A percentile compares a stretch with the other conserved stretches of the same genome.
phyloP scores from a whole-genome alignment of 345 rosid genomes.

The Eucalyptus marginata region DNA sequence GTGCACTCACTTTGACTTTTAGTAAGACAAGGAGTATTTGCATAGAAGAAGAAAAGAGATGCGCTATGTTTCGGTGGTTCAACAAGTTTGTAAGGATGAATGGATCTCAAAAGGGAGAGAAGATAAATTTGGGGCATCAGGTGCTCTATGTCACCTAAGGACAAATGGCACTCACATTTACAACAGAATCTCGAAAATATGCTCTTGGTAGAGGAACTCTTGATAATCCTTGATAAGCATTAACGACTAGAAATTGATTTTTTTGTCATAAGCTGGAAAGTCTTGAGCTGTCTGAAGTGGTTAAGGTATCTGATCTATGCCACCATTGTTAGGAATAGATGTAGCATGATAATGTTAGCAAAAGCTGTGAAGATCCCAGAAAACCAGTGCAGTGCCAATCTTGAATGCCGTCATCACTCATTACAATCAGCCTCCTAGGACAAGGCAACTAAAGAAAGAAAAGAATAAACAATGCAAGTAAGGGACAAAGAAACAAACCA shows the following conservation, averaged over 20 bases:
- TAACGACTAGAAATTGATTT: neutral
- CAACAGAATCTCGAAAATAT: neutral
- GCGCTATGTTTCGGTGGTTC: too few species aligned
- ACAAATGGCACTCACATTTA: neutral
- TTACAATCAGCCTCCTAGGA: neutral
- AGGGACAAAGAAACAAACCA: conserved; percentile 25
- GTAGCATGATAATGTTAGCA: neutral
- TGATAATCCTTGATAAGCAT: neutral
- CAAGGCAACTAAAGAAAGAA: neutral
- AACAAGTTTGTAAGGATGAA: neutral
- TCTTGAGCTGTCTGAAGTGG: neutral
- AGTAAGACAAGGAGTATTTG: too few species aligned
- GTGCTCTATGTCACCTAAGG: neutral
- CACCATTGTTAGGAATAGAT: neutral
- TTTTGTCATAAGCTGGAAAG: neutral
- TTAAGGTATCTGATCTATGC: neutral
- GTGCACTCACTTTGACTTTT: too few species aligned
- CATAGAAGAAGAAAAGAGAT: too few species aligned
- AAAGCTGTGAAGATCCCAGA: neutral
- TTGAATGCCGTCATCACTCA: neutral
- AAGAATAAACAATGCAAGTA: neutral
- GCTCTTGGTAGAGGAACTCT: neutral
- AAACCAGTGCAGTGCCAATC: neutral
- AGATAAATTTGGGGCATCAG: neutral
- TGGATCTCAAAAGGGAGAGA: neutral